Evolutionary conservation across 1,284 basidiomycete genomes (phyloP), one percentile per base, ranked within the genome.

Genomic region (Ganoderma lucidum): DNA sequence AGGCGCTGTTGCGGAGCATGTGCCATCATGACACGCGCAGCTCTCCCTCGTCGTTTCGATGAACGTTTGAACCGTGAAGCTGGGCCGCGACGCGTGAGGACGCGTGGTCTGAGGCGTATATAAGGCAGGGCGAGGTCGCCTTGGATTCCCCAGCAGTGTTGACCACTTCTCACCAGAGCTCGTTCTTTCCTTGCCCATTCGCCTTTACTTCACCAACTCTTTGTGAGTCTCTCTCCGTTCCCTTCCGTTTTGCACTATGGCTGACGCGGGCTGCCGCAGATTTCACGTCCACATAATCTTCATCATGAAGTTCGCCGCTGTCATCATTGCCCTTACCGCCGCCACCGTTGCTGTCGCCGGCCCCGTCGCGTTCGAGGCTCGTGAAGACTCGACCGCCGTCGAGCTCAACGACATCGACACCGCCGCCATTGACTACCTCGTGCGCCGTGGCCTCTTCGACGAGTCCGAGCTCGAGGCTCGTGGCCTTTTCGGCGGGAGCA

Each of bases 271-370:
- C 12, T 30, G 23, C 45, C 3, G 19, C 48, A 53, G 48, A 23
- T 41, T 28, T 53, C 48, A 30, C 48, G 23, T 53, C 12, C 48
- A 53, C 48, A 53, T 15, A 14, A 12, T 30, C 48, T 53, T 53
- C 48, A 53, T 53, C 48, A 53, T 53, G 48, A 53, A 53, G 48
- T 53, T 53, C 48, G 48, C 48, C 48, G 48, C 48, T 28, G 48
- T 53, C 48, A 6, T 53, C 48, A 28, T 53, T 28, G 48, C 48
- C 48, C 48, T 53, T 23, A 12, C 23, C 48, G 48, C 48, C n/a
- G 48, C 48, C 23, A 53, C 48, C 48, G 23, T 53, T 28, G 48
- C 48, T 53, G 23, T 53, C 23, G 48, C 48, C 23, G 48, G 48
- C 48, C 48, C 48, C 48, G 12, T 28, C 23, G 23, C 48, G 23